Base-by-base conservation (phyloP, 306 rosid genomes). In the Castanopsis chinensis region DNA sequence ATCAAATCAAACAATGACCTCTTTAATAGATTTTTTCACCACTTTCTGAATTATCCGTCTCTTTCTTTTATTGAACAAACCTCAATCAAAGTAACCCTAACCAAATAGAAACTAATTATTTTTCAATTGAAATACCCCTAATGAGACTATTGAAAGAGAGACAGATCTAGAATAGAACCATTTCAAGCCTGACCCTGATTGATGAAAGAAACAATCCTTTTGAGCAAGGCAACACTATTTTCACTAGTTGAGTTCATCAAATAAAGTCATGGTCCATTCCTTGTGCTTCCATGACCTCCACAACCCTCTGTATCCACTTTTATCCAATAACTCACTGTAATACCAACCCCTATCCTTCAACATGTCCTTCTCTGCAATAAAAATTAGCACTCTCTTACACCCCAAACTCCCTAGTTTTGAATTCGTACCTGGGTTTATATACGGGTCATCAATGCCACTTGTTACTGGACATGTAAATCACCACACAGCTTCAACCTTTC, bases 231-330 rank as follows among this genome's bases (percentile, higher is more conserved):
- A 7, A 4, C 1, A 33, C 91, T 91, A 1, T 72, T 86, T 6
- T 88, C 87, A 20, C 82, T 55, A 0, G 10, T 68, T 1, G 92
- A 91, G 12, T 87, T 81, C 17, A 57, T 0, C 87, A 91, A 76
- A 74, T 91, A 93, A 90, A 93, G 21, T 82, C 88, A 30, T 94
- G 98, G 0, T 45, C 80, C 59, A 89, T 90, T 6, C 70, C 97
- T 9, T 79, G 63, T 2, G 84, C 41, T 75, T 88, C 98, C 21
- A 74, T 3, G 3, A 90, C 85, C 14, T 89, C 86, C 9, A 81
- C 89, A 28, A 4, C 56, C 1, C 98, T 2, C 3, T 2, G 88
- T 83, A 94, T 19, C 82, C 97, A 32, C 74, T 85, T 73, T 87
- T 89, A 49, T 71, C 71, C 79, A 94, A 60, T 21, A 71, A 10